These are phyloP conservation scores for Nitzschia palea DNA, from an alignment of 108 stramenopile species.

Conservation along the genomic window DNA sequence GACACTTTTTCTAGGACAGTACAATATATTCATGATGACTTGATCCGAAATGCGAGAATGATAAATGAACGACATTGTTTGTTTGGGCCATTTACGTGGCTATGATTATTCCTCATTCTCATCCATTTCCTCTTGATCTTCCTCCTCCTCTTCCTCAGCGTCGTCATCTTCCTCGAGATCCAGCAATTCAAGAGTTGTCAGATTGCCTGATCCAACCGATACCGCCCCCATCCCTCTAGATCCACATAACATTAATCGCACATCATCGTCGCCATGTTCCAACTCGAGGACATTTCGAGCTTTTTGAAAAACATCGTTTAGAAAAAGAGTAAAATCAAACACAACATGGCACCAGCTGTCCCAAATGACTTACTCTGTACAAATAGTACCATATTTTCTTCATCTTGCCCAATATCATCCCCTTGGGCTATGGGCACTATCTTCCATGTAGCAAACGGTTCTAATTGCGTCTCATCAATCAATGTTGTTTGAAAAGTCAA, in stretches of 20 bases:
- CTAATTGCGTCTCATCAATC: constrained; percentile 5
- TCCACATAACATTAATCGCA: constrained; percentile 49
- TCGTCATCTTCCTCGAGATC: constrained; percentile 81
- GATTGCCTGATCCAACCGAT: constrained; percentile 9
- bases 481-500: constrained; percentile 19
- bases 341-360: neutral
- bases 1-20: no score
- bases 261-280: neutral
- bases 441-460: neutral
- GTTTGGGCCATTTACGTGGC: no score
- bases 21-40: no score
- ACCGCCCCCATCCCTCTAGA: constrained; percentile 70
- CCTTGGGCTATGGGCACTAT: constrained; percentile 6
- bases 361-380: constrained; percentile 22
- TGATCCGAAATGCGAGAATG: no score
- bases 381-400: neutral
- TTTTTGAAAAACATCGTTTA: constrained; percentile 5
- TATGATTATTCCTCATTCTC: constrained; percentile 2
- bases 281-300: constrained; percentile 18
- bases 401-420: constrained; percentile 1
- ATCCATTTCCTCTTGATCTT: constrained; percentile 26
- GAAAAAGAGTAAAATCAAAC: constrained; percentile 4
- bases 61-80: no score
- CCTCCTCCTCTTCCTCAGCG: constrained; percentile 37
- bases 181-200: constrained; percentile 49